Base-by-base conservation (phyloP, 1,284 basidiomycete genomes). In the Sphagnurus paluster region DNA sequence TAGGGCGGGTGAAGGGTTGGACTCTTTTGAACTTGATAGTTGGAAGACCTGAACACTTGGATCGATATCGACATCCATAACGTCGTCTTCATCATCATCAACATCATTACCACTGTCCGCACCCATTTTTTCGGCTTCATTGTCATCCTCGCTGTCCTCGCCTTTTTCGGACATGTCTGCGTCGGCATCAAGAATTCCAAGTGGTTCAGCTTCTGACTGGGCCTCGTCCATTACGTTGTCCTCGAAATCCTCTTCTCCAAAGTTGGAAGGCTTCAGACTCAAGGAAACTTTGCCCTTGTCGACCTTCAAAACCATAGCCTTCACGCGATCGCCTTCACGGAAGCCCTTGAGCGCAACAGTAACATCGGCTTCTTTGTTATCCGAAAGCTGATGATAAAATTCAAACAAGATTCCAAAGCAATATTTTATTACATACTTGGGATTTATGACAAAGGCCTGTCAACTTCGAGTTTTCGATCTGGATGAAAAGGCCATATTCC, bases 401-500 rank as follows among this genome's bases (percentile, higher is more conserved):
- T 41, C 46, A 45, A 37, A 30, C 38, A 30, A 20, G 25, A n/a
- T 14, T 20, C 33, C 9, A 10, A 40, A 20, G n/a, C 34, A 29
- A 20, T n/a, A 37, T 32, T 19, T 41, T 20, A 19, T 44, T 26
- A 47, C 76, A 42, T 59, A 87, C 89, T 76, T 97, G 80, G 16
- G 90, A 91, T 67, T 93, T 93, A 69, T 99, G 97, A 65, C 96
- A 98, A 8, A 99, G 74, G 4, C 97, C 97, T 46, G 79, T 87
- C 39, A 98, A 72, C 58, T 87, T 87, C 1, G 89, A 87, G 11
- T 80, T 87, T 8, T 90, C 82, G 33, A 98, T 86, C 62, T 88
- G 80, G 43, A 99, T 82, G 70, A 99, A 98, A 29, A 98, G 75
- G 13, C 97, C 97, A 60, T 92, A 99, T 28, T 84, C 79, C 65